Conservation (phyloP, 2,329 filamentous ascomycete species). For the Geoglossum cookeanum region DNA sequence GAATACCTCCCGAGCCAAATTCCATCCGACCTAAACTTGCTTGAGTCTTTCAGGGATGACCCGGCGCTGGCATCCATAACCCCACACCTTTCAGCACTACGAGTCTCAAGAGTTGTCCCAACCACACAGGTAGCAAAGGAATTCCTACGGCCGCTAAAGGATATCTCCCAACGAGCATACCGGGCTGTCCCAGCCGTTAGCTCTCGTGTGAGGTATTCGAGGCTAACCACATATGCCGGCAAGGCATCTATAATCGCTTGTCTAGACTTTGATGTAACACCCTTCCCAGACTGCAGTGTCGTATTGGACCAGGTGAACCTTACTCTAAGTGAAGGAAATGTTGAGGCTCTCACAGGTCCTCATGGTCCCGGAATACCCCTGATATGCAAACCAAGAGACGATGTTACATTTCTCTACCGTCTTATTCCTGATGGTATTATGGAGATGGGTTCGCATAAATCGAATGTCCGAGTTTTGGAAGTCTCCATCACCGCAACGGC, state of each 20-base stretch:
- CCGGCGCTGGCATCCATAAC: constrained; percentile 39
- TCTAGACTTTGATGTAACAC: constrained; percentile 55
- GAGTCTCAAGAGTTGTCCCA: constrained; percentile 57
- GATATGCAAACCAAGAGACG: constrained; percentile 49
- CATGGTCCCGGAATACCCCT: constrained; percentile 35
- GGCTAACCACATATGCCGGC: constrained; percentile 37
- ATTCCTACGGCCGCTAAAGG: constrained; percentile 41
- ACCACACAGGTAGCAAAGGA: constrained; percentile 41
- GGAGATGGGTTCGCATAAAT: constrained; percentile 27
- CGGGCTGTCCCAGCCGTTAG: constrained; percentile 51
- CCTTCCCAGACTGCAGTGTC: constrained; percentile 48
- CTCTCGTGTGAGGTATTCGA: constrained; percentile 52
- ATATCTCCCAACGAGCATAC: constrained; percentile 41
- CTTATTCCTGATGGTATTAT: constrained; percentile 33
- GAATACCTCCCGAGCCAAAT: constrained; percentile 51
- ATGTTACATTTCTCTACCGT: constrained; percentile 55
- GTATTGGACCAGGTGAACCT: constrained; percentile 40
- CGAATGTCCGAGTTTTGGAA: constrained; percentile 25
- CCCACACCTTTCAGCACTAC: constrained; percentile 51
- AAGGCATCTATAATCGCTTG: constrained; percentile 46
- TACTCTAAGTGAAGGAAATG: constrained; percentile 34
- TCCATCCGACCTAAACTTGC: constrained; percentile 54
- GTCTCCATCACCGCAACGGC: constrained; percentile 40
- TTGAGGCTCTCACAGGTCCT: constrained; percentile 35
- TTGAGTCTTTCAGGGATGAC: constrained; percentile 52